Evolutionary conservation across 495 filamentous ascomycete species (phyloP), one percentile per base, ranked within the genome.

Genomic region (Penicilliopsis zonata): DNA sequence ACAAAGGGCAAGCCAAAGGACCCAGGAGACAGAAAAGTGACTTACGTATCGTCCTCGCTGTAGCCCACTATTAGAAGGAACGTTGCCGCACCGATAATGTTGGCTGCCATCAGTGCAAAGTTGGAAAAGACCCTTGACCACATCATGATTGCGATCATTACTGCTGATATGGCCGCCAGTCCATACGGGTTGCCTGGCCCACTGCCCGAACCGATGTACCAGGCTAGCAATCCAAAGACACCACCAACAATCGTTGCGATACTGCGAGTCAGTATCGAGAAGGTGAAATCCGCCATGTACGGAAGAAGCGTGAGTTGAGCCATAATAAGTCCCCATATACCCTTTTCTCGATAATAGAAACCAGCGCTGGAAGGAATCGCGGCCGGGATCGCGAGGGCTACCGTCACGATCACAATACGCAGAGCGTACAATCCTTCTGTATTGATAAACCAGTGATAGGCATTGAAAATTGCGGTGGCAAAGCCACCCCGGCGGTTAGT

Each of bases 251-350:
- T 32, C 0, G 59, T 64, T 10, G 57, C 63, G 4, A 47, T 23
- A 2, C 42, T 26, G 25, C 59, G 50, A 3, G 43, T 43, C 5
- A 62, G 31, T 3, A 61, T 27, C 1, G 57, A 56, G 18, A 59
- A 57, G 0, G 49, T 52, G 20, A 65, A 67, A 26, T 67, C 63
- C 0, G 61, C 53, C 55, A 63, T 62, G 31, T 65, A 67, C 2
- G 59, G 44, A 0, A 65, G 38, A 3, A 67, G 26, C 0, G 50
- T 50, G 1, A 59, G 63, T 32, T 67, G 63, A 2, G 41, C 57
- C 59, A 65, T 67, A 19, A 67, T 65, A 26, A 67, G 31, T 1
- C 44, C 63, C 63, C 63, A 67, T 0, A 67, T 32, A 3, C 63
- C 61, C 33, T 60, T 63, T 30, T 65, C 52, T 4, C 59, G 51